These are phyloP conservation scores for Plasmodium gaboni DNA, from an alignment of 169 alveolate genomes.

Conservation along the genomic window DNA sequence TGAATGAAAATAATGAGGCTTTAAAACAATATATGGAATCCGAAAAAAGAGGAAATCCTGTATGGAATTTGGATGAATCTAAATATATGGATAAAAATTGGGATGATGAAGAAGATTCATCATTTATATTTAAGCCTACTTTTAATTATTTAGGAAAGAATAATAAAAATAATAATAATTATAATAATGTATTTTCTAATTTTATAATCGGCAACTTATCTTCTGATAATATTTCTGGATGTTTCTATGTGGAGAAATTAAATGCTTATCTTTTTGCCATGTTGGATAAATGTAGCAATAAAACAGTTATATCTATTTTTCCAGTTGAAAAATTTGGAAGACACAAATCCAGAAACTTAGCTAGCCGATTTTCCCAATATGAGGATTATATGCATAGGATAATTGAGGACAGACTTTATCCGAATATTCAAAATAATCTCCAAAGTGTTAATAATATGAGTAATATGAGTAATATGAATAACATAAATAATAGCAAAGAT, in stretches of 20 bases:
- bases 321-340: slow-evolving; percentile 43
- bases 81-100: no score
- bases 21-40: no score
- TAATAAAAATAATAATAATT: no score
- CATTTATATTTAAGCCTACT: no score
- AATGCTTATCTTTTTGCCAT: slow-evolving; percentile 34
- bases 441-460: background rate
- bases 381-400: slow-evolving; percentile 41
- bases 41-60: no score
- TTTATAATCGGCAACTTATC: no score
- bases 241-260: slow-evolving; percentile 36
- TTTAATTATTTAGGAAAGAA: no score
- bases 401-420: slow-evolving; percentile 12
- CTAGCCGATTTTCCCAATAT: slow-evolving; percentile 14
- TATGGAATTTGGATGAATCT: no score
- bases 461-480: background rate
- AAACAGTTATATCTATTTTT: slow-evolving; percentile 23
- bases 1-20: no score
- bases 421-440: background rate
- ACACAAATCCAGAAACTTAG: slow-evolving; percentile 15
- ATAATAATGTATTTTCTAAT: no score
- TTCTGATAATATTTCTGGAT: slow-evolving; percentile 19
- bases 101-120: no score
- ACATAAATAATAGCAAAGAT: background rate
- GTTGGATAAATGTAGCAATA: slow-evolving; percentile 32